Conservation (phyloP, 441 rosid species). For the Iberis amara region DNA sequence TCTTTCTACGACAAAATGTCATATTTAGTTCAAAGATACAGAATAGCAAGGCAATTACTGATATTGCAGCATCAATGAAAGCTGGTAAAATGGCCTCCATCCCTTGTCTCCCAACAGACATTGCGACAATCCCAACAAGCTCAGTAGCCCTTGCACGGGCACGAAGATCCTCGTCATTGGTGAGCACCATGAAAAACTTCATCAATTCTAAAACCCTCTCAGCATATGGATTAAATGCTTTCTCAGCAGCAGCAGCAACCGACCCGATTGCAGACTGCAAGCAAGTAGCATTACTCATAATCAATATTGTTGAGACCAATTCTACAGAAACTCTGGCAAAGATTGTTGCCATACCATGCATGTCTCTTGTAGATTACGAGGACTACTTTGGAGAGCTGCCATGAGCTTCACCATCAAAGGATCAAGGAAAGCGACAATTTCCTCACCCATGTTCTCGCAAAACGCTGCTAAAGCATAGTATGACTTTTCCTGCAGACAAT, state of each 20-base stretch:
- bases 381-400: conserved; percentile 73
- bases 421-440: conserved; percentile 87
- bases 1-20: conserved; percentile 7
- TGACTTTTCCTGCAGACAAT: conserved; percentile 72
- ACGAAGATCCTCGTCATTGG: conserved; percentile 82
- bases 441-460: conserved; percentile 98
- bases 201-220: conserved; percentile 81
- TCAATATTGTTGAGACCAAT: conserved; percentile 6
- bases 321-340: conserved; percentile 22
- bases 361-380: conserved; percentile 95
- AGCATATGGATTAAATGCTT: conserved; percentile 93
- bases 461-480: conserved; percentile 98
- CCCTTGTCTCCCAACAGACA: conserved; percentile 81
- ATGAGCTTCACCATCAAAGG: conserved; percentile 88
- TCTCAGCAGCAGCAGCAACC: conserved; percentile 96
- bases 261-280: conserved; percentile 97
- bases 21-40: conserved; percentile 16
- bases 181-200: conserved; percentile 93
- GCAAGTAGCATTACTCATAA: conserved; percentile 25
- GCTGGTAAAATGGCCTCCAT: conserved; percentile 83
- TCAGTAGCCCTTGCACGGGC: conserved; percentile 97
- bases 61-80: conserved; percentile 91
- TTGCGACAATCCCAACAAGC: conserved; percentile 97
- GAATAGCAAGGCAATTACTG: conserved; percentile 46
- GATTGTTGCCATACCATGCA: conserved; percentile 65